A percentile compares a stretch with the other conserved stretches of the same genome.
phyloP scores from a whole-genome alignment of 208 protist species.

The Trypanosoma brucei region DNA sequence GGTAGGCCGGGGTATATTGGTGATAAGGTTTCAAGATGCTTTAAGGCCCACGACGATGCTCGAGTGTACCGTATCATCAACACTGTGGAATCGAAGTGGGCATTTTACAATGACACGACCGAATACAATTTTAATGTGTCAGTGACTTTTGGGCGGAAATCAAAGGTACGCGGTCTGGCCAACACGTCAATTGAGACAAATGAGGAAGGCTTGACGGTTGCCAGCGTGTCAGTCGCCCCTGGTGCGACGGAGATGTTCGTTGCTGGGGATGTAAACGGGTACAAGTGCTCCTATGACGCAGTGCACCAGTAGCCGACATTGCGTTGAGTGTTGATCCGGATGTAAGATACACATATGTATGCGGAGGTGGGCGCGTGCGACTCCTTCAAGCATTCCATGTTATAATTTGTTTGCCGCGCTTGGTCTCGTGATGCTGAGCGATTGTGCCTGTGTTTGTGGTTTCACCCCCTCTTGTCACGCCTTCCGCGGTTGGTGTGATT shows the following conservation, averaged over 20 bases:
- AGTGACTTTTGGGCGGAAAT: constrained; percentile 53
- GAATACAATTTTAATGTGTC: constrained; percentile 52
- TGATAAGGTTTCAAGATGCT: constrained; percentile 55
- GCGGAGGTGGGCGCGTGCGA: too few relatives aligned
- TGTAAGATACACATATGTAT: background rate
- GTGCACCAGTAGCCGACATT: constrained; percentile 23
- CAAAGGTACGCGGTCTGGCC: constrained; percentile 36
- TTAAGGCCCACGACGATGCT: constrained; percentile 61
- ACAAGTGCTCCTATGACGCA: constrained; percentile 53
- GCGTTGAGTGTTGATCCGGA: background rate
- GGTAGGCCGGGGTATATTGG: constrained; percentile 53
- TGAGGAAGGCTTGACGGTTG: constrained; percentile 34
- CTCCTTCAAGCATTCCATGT: background rate
- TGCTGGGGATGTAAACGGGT: constrained; percentile 63
- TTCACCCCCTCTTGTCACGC: too few relatives aligned
- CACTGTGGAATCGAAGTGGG: constrained; percentile 65
- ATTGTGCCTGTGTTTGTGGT: too few relatives aligned
- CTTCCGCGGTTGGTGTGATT: too few relatives aligned
- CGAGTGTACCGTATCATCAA: constrained; percentile 77
- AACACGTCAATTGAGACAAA: constrained; percentile 34
- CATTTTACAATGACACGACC: constrained; percentile 75
- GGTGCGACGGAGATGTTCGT: constrained; percentile 68
- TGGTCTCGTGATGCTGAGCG: background rate
- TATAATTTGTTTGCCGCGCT: background rate
- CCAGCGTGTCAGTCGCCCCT: constrained; percentile 48